Base-by-base conservation (phyloP, 768 basidiomycete species). In the Chiua virens region DNA sequence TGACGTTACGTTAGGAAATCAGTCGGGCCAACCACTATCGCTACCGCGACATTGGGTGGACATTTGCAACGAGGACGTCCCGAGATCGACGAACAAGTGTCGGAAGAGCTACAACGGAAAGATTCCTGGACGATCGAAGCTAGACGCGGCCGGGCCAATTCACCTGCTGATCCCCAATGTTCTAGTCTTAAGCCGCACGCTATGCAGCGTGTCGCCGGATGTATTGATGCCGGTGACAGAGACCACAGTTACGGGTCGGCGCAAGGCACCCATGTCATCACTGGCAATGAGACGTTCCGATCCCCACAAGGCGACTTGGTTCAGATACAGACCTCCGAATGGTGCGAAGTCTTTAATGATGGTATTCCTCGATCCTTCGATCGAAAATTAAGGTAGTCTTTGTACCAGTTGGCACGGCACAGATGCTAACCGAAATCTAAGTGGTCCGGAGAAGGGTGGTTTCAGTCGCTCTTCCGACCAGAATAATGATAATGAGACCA, bases 1-100 rank as follows among this genome's bases (percentile, higher is more conserved):
- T 56, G 42, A 62, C 6, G 17, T 23, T 17, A 15, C 4, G 8
- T 42, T 7, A 63, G 60, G 23, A 58, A 8, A 25, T 28, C 20
- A 15, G 5, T n/a, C 3, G 11, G 14, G 32, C 13, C 45, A 22
- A 28, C 25, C 18, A 8, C 36, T 11, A 11, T 42, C 21, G 15
- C 27, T 11, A 32, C 22, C 11, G 13, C 25, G 6, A 23, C 11
- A 22, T 17, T 20, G 27, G 22, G 17, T 13, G 14, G 23, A 22
- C 46, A 20, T 7, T 17, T 13, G 20, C 15, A 7, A n/a, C 15
- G 10, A 11, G 43, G 40, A 9, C n/a, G 8, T 23, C 15, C 34
- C 28, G 34, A 42, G 14, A 18, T 45, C 14, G 35, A 44, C 18
- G 11, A 34, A 18, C 21, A 23, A 35, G 28, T n/a, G 7, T 45